phyloP scores from a whole-genome alignment of 225 moss, liverwort and hornwort species.

The Marchantia paleacea region DNA sequence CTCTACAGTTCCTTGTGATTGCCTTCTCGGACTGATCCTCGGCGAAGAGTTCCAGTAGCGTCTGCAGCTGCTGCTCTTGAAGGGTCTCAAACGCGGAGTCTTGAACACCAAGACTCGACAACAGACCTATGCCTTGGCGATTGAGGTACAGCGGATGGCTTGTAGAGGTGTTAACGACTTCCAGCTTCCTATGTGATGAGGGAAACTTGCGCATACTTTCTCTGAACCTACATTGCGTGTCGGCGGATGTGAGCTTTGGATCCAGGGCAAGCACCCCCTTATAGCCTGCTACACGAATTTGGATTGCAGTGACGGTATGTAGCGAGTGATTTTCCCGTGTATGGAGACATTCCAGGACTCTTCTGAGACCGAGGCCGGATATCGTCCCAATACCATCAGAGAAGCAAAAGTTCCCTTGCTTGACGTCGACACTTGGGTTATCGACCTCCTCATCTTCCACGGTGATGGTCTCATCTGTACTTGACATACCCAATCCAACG shows the following conservation, averaged over 20 bases:
- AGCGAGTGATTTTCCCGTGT: slow-evolving; percentile 30
- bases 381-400: slow-evolving; percentile 80
- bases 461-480: slow-evolving; percentile 29
- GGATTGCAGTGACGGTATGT: slow-evolving; percentile 56
- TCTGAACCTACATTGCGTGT: slow-evolving; percentile 46
- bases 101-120: slow-evolving; percentile 57
- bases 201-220: slow-evolving; percentile 63
- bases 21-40: slow-evolving; percentile 35
- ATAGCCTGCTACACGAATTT: slow-evolving; percentile 76
- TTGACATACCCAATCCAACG: slow-evolving; percentile 28
- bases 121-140: slow-evolving; percentile 61
- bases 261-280: slow-evolving; percentile 73
- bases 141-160: slow-evolving; percentile 68
- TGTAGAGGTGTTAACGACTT: slow-evolving; percentile 60
- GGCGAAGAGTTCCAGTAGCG: slow-evolving; percentile 50
- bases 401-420: slow-evolving; percentile 39
- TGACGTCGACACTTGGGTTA: slow-evolving; percentile 1
- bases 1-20: slow-evolving; percentile 44
- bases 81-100: slow-evolving; percentile 44
- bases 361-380: slow-evolving; percentile 35
- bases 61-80: slow-evolving; percentile 55
- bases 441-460: slow-evolving; percentile 21
- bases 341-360: slow-evolving; percentile 47
- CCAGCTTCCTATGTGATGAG: slow-evolving; percentile 55
- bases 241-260: slow-evolving; percentile 32